Percentiles rank a stretch among this genome's conserved stretches.
These are phyloP conservation scores for Nakaseomyces kungkrabaensis DNA, from an alignment of 1,139 yeast species.

Conservation along the genomic window DNA sequence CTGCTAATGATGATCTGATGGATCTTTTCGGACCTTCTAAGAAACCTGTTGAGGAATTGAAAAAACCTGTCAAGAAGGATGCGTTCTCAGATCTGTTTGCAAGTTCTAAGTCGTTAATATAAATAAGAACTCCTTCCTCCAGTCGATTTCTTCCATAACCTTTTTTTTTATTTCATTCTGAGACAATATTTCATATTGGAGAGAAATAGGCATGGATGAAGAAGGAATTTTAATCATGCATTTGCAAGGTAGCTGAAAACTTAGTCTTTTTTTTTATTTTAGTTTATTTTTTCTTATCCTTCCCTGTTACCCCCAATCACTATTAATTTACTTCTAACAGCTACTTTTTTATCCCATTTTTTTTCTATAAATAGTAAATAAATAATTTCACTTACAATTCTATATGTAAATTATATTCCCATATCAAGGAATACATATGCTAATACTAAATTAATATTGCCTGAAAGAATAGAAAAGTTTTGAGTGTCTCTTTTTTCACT, in stretches of 20 bases:
- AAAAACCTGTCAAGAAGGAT: conserved; percentile 13
- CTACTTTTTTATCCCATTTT: no score
- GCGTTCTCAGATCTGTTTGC: conserved; percentile 28
- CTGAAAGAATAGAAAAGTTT: no score
- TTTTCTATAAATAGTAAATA: no score
- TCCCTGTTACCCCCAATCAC: neutral
- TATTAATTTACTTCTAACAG: no score
- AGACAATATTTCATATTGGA: neutral
- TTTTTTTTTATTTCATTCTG: neutral
- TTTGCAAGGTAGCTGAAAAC: no score
- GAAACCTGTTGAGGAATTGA: conserved; percentile 1
- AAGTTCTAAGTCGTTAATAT: conserved; percentile 27
- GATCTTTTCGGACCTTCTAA: conserved; percentile 3
- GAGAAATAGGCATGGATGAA: no score
- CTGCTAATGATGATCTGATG: conserved; percentile 10
- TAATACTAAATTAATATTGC: neutral
- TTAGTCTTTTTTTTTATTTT: no score
- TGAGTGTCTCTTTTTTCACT: no score
- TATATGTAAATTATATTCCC: neutral
- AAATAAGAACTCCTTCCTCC: conserved; percentile 1
- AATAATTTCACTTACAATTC: neutral
- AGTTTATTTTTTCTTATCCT: neutral
- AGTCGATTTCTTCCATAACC: neutral
- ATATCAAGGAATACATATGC: neutral
- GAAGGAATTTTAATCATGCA: no score